Evolutionary conservation across 495 filamentous ascomycete genomes (phyloP).

Genomic region (Annulohypoxylon bovei): DNA sequence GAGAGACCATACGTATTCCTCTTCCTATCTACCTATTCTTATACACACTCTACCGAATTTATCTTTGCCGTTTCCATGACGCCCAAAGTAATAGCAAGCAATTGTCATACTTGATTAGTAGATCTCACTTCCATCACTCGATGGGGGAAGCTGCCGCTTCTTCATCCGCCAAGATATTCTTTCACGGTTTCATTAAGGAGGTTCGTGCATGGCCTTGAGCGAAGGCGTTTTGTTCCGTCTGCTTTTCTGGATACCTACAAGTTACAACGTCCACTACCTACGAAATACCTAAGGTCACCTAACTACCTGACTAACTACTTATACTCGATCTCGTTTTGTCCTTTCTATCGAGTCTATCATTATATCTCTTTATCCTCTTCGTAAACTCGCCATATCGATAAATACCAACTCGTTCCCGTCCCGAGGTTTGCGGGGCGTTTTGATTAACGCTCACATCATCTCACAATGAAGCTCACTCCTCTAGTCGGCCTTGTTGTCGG

Average conservation of each 20-base stretch:
- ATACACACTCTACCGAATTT: background rate
- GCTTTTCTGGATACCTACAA: background rate
- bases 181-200: constrained; percentile 36
- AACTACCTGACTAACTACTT: background rate
- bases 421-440: constrained; percentile 7
- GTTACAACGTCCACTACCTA: background rate
- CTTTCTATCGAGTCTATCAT: background rate
- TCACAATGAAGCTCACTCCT: constrained; percentile 56
- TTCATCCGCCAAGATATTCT: constrained; percentile 25
- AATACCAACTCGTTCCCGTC: background rate
- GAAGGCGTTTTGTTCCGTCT: constrained; percentile 26
- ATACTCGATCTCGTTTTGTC: constrained; percentile 8
- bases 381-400: constrained; percentile 6
- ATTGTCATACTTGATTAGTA: constrained; percentile 22
- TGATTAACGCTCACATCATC: constrained; percentile 25
- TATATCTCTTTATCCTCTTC: background rate
- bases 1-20: background rate
- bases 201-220: constrained; percentile 33
- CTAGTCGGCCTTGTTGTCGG: constrained; percentile 56
- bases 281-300: background rate
- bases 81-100: background rate
- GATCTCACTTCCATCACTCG: constrained; percentile 16
- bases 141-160: constrained; percentile 13
- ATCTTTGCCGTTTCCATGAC: constrained; percentile 9
- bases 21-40: constrained; percentile 10